phyloP scores from a whole-genome alignment of 257 asterid species.

The Lycium barbarum region DNA sequence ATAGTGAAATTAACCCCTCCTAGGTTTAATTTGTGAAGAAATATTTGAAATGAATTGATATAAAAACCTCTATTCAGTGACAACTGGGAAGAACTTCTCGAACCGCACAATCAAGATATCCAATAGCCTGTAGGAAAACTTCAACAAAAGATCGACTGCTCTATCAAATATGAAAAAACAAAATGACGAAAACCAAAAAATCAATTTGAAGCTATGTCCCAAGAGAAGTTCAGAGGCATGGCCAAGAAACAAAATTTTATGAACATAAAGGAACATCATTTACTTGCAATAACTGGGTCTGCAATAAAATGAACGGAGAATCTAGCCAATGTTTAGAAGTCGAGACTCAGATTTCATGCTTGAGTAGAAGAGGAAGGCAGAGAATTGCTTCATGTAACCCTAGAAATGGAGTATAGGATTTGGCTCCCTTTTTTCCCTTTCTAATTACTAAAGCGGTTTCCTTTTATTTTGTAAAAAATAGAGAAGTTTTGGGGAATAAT shows the following conservation, averaged over 20 bases:
- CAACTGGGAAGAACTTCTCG: conserved; percentile 83
- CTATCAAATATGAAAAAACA: conserved; percentile 45
- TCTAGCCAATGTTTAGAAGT: too few species aligned
- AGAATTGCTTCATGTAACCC: too few species aligned
- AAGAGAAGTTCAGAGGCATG: not conserved
- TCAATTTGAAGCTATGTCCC: conserved; percentile 29
- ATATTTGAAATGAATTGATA: conserved; percentile 6
- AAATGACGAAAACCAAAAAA: conserved; percentile 27
- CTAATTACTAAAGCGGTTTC: too few species aligned
- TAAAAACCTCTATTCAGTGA: conserved; percentile 78
- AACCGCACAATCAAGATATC: conserved; percentile 96
- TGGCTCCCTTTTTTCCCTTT: too few species aligned
- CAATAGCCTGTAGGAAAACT: conserved; percentile 90
- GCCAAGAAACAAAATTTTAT: not conserved
- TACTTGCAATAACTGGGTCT: too few species aligned
- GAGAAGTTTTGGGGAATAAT: too few species aligned
- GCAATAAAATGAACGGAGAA: too few species aligned
- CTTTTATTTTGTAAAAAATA: too few species aligned
- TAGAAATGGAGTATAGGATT: too few species aligned
- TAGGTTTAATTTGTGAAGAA: not conserved
- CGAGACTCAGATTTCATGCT: too few species aligned
- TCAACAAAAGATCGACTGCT: conserved; percentile 87
- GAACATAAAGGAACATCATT: too few species aligned
- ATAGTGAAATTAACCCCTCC: conserved; percentile 27
- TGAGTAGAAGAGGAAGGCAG: too few species aligned